Conservation (phyloP, 2,329 filamentous ascomycete species). For the Metarhizium sp. region DNA sequence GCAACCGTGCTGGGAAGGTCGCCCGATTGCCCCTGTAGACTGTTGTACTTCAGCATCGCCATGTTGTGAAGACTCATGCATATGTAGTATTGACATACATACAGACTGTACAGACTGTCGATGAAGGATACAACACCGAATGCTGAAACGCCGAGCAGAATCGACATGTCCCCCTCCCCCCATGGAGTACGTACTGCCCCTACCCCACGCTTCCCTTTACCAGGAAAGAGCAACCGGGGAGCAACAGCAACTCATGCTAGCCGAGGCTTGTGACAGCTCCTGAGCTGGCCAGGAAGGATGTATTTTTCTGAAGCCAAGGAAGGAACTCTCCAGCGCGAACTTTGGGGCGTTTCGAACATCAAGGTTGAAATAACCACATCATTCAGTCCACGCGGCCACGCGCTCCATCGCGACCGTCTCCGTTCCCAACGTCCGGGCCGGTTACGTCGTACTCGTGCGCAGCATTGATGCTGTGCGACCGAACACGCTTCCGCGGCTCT, state of each 20-base stretch:
- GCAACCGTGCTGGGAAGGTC: background rate
- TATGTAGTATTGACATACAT: too few relatives aligned
- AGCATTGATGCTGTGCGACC: background rate
- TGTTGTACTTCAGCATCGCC: background rate
- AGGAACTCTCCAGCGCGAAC: too few relatives aligned
- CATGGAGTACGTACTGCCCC: background rate
- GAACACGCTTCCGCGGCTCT: background rate
- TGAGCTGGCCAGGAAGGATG: background rate
- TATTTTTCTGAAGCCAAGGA: too few relatives aligned
- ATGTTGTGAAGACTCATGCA: too few relatives aligned
- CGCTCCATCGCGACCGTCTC: background rate
- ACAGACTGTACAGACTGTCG: too few relatives aligned
- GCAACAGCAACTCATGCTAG: background rate
- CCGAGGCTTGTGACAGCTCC: background rate
- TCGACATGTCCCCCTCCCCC: background rate
- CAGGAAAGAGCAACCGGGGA: background rate
- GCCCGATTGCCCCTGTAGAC: background rate
- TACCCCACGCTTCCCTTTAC: background rate
- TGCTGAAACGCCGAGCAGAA: background rate
- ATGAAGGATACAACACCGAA: background rate
- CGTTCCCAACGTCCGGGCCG: background rate
- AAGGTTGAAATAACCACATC: too few relatives aligned
- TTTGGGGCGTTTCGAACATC: too few relatives aligned
- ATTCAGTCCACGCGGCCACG: too few relatives aligned
- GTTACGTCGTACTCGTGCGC: background rate